phyloP scores from a whole-genome alignment of 73 alveolate species.

The Halteria grandinella region DNA sequence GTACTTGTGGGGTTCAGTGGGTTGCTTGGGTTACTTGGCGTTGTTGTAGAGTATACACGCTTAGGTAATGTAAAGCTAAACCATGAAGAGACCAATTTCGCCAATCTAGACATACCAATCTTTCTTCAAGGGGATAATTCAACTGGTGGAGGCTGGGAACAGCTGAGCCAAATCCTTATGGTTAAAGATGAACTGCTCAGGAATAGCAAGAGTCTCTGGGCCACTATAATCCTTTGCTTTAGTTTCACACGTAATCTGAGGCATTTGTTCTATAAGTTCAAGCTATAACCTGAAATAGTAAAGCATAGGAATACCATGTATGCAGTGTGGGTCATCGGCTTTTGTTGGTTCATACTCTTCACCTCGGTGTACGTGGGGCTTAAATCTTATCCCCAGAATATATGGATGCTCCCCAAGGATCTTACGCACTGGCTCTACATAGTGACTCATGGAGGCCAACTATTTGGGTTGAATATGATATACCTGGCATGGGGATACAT shows the following conservation, averaged over 20 bases:
- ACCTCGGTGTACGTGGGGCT: conserved; percentile 6
- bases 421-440: neutral
- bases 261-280: conserved; percentile 6
- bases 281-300: neutral
- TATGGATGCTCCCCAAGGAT: neutral
- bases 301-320: conserved; percentile 38
- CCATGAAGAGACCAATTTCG: conserved; percentile 31
- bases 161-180: conserved; percentile 37
- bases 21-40: conserved; percentile 18
- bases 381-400: neutral
- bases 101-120: conserved; percentile 24
- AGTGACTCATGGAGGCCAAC: conserved; percentile 22
- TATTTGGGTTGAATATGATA: conserved; percentile 36
- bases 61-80: neutral
- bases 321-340: neutral
- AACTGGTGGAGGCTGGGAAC: too few relatives aligned
- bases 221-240: conserved; percentile 22
- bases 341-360: conserved; percentile 14
- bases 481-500: conserved; percentile 14
- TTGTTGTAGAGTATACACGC: conserved; percentile 22
- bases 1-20: neutral
- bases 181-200: conserved; percentile 30
- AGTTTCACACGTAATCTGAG: conserved; percentile 37
- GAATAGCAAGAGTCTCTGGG: conserved; percentile 34
- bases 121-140: conserved; percentile 19